Evolutionary conservation across 108 stramenopile genomes (phyloP).

Genomic region (Cylindrotheca closterium): DNA sequence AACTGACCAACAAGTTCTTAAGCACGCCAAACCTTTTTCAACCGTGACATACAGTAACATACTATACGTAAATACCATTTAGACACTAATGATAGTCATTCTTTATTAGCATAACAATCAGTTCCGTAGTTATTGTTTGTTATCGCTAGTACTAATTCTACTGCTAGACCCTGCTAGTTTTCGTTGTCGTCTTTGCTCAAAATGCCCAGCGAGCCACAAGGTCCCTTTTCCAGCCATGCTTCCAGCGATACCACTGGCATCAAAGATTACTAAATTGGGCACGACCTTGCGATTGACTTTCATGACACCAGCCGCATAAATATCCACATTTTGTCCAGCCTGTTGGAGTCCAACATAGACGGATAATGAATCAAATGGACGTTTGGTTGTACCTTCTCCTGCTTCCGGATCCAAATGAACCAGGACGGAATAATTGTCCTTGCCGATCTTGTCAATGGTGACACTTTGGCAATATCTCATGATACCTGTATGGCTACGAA

Average conservation of each 20-base stretch:
- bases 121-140: too few species aligned
- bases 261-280: constrained; percentile 47
- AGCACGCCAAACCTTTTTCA: too few species aligned
- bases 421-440: constrained; percentile 37
- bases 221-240: constrained; percentile 56
- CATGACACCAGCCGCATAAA: constrained; percentile 53
- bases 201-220: constrained; percentile 51
- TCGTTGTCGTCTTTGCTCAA: constrained; percentile 23
- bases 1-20: too few species aligned
- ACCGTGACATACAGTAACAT: too few species aligned
- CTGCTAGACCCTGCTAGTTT: too few species aligned
- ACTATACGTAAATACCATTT: too few species aligned
- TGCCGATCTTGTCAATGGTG: constrained; percentile 47
- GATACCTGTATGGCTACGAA: constrained; percentile 44
- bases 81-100: too few species aligned
- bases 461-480: constrained; percentile 53
- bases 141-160: too few species aligned
- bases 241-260: constrained; percentile 55
- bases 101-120: too few species aligned
- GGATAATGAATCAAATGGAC: constrained; percentile 46
- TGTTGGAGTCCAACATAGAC: constrained; percentile 52
- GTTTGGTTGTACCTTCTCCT: constrained; percentile 22
- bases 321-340: constrained; percentile 44
- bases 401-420: constrained; percentile 19
- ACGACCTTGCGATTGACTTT: constrained; percentile 52